Evolutionary conservation across 2,329 filamentous ascomycete species (phyloP), one percentile per base, ranked within the genome.

Genomic region (Fusarium tanahbumbuense): DNA sequence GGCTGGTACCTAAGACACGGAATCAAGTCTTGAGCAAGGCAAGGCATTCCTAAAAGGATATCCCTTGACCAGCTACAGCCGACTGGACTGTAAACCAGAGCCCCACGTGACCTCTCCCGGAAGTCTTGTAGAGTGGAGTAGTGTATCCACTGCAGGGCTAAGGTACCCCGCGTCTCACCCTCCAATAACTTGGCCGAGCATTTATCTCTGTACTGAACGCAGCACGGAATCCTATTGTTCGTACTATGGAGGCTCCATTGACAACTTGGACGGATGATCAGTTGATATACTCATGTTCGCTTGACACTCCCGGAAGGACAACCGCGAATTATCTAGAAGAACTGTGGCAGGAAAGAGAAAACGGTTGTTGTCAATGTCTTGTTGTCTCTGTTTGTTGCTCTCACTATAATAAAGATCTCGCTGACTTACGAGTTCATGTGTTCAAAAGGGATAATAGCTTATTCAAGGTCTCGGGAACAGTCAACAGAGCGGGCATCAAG

Each of bases 141-240:
- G n/a, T 37, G 18, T n/a, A 37, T 37, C 34, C 18, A 12, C 16
- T 11, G 6, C 18, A 37, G 5, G 34, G 18, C 1, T 11, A 3
- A n/a, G 18, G 5, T 37, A 37, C 34, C 34, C 34, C 34, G 34
- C 34, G 18, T 37, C 34, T 37, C 18, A 37, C 34, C 6, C 18
- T 11, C 6, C 18, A n/a, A n/a, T 5, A 4, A 6, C 1, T 2
- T 30, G 28, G 2, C 28, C 28, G 0, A 30, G 28, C 12, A 15
- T 30, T 37, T 5, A n/a, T 37, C 34, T 6, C 10, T 37, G 34
- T 37, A 27, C 25, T 3, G 25, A 27, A 27, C 25, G 25, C 1
- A 10, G 9, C 25, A 27, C 25, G 3, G 10, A 9, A 2, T 37
- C 9, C 18, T n/a, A n/a, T 16, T n/a, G 5, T 37, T 5, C 10